Conservation (phyloP, 352 stramenopile genomes). For the Globisporangium okanoganense region DNA sequence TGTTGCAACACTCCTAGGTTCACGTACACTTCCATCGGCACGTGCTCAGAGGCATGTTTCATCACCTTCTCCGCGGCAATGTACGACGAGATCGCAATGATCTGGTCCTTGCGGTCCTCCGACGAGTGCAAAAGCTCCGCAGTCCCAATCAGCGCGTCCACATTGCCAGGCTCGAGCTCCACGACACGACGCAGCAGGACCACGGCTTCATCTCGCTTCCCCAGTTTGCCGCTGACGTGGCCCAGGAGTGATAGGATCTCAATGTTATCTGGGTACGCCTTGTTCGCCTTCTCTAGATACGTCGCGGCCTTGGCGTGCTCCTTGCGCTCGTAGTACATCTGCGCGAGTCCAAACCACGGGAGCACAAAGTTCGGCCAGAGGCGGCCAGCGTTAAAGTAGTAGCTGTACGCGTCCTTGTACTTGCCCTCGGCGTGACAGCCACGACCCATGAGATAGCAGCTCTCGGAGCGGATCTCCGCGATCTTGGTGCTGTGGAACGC, state of each 20-base stretch:
- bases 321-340: slow-evolving; percentile 90
- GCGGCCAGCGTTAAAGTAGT: slow-evolving; percentile 94
- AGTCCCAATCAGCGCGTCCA: slow-evolving; percentile 79
- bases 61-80: slow-evolving; percentile 87
- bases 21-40: slow-evolving; percentile 83
- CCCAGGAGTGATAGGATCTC: slow-evolving; percentile 80
- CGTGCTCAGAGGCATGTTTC: slow-evolving; percentile 72
- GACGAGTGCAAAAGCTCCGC: slow-evolving; percentile 78
- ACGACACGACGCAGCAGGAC: slow-evolving; percentile 77
- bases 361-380: slow-evolving; percentile 86
- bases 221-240: slow-evolving; percentile 78
- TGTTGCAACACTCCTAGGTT: slow-evolving; percentile 84
- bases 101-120: slow-evolving; percentile 82
- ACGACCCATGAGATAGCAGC: slow-evolving; percentile 94
- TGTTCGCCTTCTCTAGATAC: slow-evolving; percentile 88
- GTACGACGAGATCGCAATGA: slow-evolving; percentile 88
- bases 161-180: slow-evolving; percentile 81
- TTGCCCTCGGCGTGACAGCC: slow-evolving; percentile 93
- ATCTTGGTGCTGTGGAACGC: slow-evolving; percentile 89
- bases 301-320: slow-evolving; percentile 77
- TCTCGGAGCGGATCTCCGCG: slow-evolving; percentile 93
- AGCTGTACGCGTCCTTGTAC: slow-evolving; percentile 95
- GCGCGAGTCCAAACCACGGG: slow-evolving; percentile 81
- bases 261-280: slow-evolving; percentile 85
- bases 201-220: slow-evolving; percentile 79